phyloP scores from a whole-genome alignment of 306 rosid genomes.

The Morella rubra region DNA sequence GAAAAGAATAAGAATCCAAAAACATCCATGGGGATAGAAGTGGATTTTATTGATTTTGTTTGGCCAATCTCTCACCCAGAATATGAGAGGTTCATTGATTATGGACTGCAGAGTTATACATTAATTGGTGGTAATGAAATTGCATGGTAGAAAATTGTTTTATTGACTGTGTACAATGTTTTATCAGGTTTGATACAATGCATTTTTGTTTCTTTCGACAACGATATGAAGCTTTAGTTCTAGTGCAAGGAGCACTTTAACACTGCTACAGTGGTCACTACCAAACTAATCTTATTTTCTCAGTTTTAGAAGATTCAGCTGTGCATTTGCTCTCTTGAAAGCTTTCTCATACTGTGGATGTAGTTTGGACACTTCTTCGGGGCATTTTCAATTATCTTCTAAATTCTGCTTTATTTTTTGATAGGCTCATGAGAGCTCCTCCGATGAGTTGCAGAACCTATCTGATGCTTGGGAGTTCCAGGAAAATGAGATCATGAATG shows the following conservation, averaged over 20 bases:
- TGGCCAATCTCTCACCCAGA: background rate
- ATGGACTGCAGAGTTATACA: background rate
- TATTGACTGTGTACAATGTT: background rate
- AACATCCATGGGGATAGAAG: no score
- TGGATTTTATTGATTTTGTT: no score
- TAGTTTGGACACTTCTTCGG: slow-evolving; percentile 6
- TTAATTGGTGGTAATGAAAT: background rate
- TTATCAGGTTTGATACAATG: background rate
- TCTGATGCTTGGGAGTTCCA: slow-evolving; percentile 81
- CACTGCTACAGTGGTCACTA: no score
- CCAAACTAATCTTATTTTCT: background rate
- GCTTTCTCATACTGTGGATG: slow-evolving; percentile 9
- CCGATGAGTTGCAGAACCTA: slow-evolving; percentile 51
- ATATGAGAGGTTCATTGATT: slow-evolving; percentile 9
- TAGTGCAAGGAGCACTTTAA: no score
- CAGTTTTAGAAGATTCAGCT: background rate
- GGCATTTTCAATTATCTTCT: slow-evolving; percentile 13
- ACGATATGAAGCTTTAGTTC: slow-evolving; percentile 7
- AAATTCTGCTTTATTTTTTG: slow-evolving; percentile 27
- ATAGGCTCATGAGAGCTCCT: slow-evolving; percentile 56
- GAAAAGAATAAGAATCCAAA: no score
- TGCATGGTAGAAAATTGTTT: background rate
- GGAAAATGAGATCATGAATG: slow-evolving; percentile 72
- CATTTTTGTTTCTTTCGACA: slow-evolving; percentile 7
- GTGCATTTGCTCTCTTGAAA: background rate